Percentiles rank a stretch among this genome's conserved stretches.
Conservation (phyloP, 805 yeast genomes). For the Suhomyces vadensis region DNA sequence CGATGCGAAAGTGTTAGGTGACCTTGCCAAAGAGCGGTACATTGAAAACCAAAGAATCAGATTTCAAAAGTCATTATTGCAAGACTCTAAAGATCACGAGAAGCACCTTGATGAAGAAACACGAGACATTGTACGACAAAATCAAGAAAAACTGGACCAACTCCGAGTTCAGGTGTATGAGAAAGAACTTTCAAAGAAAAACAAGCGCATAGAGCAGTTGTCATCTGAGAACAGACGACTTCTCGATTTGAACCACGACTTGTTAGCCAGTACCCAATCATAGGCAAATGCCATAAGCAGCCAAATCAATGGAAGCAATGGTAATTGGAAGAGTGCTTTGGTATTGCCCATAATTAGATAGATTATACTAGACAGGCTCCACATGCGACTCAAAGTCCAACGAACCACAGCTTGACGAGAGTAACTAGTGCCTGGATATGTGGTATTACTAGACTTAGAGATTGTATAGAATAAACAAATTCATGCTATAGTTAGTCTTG, state of each 20-base stretch:
- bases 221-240: conserved; percentile 29
- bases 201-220: conserved; percentile 23
- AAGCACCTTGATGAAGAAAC: conserved; percentile 12
- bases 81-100: conserved; percentile 7
- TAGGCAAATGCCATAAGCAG: not conserved
- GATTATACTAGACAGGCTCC: not conserved
- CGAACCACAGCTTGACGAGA: too few species aligned
- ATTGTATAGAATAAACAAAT: too few species aligned
- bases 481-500: too few species aligned
- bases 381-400: too few species aligned
- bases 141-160: conserved; percentile 17
- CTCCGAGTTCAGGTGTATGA: conserved; percentile 19
- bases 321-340: too few species aligned
- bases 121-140: conserved; percentile 13
- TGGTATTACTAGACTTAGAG: too few species aligned
- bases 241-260: conserved; percentile 32
- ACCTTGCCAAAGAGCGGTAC: conserved; percentile 21
- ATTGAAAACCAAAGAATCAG: conserved; percentile 14
- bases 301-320: too few species aligned
- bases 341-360: too few species aligned
- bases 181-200: conserved; percentile 23
- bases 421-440: too few species aligned
- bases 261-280: too few species aligned
- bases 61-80: conserved; percentile 1
- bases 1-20: conserved; percentile 25